These are phyloP conservation scores for Penicillium brasilianum DNA, from an alignment of 2,329 filamentous ascomycete genomes.

Conservation along the genomic window DNA sequence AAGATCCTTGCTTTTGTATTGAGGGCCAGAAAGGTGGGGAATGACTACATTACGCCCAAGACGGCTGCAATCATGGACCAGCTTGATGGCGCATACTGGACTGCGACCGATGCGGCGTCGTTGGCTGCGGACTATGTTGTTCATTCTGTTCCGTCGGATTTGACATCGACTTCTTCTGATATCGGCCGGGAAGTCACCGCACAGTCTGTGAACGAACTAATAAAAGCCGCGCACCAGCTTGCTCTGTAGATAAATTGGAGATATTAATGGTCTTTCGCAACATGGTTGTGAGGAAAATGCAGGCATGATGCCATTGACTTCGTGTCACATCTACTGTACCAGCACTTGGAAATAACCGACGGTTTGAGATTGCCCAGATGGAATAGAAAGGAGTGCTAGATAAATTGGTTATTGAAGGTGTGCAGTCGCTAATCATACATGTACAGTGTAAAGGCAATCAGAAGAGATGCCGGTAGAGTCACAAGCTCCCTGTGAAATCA, in stretches of 20 bases:
- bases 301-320: not conserved
- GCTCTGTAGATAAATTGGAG: not conserved
- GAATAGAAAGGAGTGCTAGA: not conserved
- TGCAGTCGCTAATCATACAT: constrained; percentile 13
- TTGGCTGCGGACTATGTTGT: constrained; percentile 32
- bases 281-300: not conserved
- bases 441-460: constrained; percentile 1
- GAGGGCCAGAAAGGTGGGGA: constrained; percentile 18
- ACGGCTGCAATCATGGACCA: constrained; percentile 25
- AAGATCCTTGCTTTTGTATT: constrained; percentile 30
- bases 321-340: not conserved
- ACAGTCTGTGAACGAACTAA: not conserved
- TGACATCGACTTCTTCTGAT: not conserved
- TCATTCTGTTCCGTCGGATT: constrained; percentile 5
- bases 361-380: not conserved
- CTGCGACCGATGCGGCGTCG: constrained; percentile 23
- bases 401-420: not conserved
- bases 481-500: not conserved
- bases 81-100: constrained; percentile 26
- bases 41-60: constrained; percentile 21
- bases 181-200: not conserved
- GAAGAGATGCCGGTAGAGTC: not conserved
- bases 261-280: not conserved
- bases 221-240: not conserved
- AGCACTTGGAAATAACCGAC: not conserved